Conservation (phyloP, 345 rosid genomes). For the Rhodamnia rubescens region DNA sequence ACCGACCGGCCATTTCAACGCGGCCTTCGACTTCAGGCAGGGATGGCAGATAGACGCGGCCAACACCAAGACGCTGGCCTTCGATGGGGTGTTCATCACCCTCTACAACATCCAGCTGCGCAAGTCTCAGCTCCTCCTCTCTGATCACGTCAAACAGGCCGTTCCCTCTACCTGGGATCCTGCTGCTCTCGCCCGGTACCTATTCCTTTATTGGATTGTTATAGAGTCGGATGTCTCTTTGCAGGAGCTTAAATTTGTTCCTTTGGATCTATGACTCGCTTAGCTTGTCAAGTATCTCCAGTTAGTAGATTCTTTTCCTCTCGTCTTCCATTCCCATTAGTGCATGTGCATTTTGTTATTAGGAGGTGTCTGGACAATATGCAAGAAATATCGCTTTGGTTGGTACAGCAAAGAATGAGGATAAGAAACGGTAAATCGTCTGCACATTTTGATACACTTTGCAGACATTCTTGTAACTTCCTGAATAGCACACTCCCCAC, state of each 20-base stretch:
- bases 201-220: not conserved
- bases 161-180: conserved; percentile 43
- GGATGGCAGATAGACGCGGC: conserved; percentile 50
- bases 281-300: not conserved
- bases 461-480: not conserved
- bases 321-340: not conserved
- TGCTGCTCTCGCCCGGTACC: conserved; percentile 29
- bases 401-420: not conserved
- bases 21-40: conserved; percentile 29
- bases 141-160: conserved; percentile 34
- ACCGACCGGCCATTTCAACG: conserved; percentile 38
- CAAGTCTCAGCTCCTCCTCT: conserved; percentile 30
- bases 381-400: not conserved
- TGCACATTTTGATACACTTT: not conserved
- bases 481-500: not conserved
- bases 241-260: not conserved
- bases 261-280: not conserved
- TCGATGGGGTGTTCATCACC: conserved; percentile 39
- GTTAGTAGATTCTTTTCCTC: not conserved
- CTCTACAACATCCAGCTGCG: conserved; percentile 34
- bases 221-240: not conserved
- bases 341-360: not conserved
- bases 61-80: conserved; percentile 38
- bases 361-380: not conserved
- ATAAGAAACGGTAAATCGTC: not conserved